Conservation (phyloP, 768 basidiomycete genomes). For the Trametes villosa region DNA sequence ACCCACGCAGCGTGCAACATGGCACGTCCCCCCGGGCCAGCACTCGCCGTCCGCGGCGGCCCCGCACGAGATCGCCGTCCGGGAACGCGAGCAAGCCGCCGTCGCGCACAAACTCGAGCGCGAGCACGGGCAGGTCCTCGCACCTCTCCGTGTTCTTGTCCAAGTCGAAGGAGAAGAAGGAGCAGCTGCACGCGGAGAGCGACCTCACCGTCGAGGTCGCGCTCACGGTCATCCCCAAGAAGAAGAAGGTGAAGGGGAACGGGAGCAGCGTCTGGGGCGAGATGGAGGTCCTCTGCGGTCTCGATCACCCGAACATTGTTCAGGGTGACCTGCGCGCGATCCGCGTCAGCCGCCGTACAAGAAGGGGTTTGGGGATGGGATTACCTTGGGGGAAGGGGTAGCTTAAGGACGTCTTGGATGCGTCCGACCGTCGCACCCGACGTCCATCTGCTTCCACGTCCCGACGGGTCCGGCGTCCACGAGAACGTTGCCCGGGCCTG, state of each 20-base stretch:
- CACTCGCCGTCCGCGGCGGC: constrained; percentile 60
- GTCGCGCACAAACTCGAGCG: constrained; percentile 17
- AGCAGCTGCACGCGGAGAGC: constrained; percentile 2
- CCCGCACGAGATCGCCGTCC: not conserved
- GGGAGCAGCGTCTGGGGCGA: constrained; percentile 89
- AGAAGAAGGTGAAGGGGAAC: constrained; percentile 92
- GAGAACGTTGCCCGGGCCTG: too few species aligned
- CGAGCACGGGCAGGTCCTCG: constrained; percentile 20
- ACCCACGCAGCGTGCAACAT: constrained; percentile 72
- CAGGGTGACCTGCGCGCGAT: too few species aligned
- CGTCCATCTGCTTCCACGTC: too few species aligned
- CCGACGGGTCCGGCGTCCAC: too few species aligned
- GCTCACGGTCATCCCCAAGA: constrained; percentile 91
- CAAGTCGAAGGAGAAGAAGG: too few species aligned
- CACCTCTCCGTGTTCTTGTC: constrained; percentile 18
- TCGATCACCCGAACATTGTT: constrained; percentile 94
- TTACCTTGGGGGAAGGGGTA: too few species aligned
- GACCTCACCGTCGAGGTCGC: constrained; percentile 70
- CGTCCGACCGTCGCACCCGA: too few species aligned
- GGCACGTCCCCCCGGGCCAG: constrained; percentile 73
- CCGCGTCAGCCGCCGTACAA: too few species aligned
- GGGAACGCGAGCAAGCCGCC: constrained; percentile 8
- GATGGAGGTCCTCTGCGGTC: constrained; percentile 88
- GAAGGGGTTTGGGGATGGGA: too few species aligned
- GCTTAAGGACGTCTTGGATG: too few species aligned